Percentiles rank a stretch among this genome's conserved stretches.
Conservation (phyloP, 2,329 filamentous ascomycete genomes). For the Lachnellula subtilissima region DNA sequence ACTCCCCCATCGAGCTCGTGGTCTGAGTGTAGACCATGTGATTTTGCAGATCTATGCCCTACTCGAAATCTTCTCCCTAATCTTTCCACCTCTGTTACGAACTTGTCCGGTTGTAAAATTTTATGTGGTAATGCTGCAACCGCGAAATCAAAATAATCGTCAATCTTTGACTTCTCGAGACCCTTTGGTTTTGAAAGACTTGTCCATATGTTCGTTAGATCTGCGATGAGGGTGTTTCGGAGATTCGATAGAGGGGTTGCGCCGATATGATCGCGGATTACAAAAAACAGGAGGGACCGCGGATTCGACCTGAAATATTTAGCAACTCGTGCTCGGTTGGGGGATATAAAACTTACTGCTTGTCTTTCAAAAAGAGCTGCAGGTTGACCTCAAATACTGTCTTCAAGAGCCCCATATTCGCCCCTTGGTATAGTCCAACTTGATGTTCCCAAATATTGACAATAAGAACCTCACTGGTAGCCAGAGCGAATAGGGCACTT, state of each 20-base stretch:
- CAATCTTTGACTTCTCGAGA: conserved; percentile 81
- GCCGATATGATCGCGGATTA: conserved; percentile 94
- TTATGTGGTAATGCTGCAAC: conserved; percentile 96
- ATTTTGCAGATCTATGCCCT: conserved; percentile 67
- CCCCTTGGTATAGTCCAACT: conserved; percentile 94
- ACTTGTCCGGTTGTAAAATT: conserved; percentile 89
- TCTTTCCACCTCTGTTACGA: conserved; percentile 72
- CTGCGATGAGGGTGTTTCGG: conserved; percentile 83
- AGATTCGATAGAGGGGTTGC: conserved; percentile 87
- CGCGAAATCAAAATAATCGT: conserved; percentile 98
- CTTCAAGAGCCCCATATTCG: conserved; percentile 97
- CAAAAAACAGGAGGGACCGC: conserved; percentile 92
- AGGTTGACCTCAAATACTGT: conserved; percentile 99
- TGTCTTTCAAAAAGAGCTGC: conserved; percentile 94
- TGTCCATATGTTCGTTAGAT: conserved; percentile 87
- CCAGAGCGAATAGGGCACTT: conserved; percentile 92
- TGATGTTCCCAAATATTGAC: conserved; percentile 99
- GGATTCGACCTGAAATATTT: conserved; percentile 63
- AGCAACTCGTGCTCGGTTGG: conserved; percentile 3
- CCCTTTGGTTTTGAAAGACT: conserved; percentile 87
- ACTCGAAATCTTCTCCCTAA: conserved; percentile 78
- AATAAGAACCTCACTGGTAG: conserved; percentile 95
- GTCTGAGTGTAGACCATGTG: conserved; percentile 56
- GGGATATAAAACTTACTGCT: conserved; percentile 58
- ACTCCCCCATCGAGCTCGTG: conserved; percentile 74